Evolutionary conservation across 192 early-diverging fungal species (phyloP).

Genomic region (Coemansia sp.): DNA sequence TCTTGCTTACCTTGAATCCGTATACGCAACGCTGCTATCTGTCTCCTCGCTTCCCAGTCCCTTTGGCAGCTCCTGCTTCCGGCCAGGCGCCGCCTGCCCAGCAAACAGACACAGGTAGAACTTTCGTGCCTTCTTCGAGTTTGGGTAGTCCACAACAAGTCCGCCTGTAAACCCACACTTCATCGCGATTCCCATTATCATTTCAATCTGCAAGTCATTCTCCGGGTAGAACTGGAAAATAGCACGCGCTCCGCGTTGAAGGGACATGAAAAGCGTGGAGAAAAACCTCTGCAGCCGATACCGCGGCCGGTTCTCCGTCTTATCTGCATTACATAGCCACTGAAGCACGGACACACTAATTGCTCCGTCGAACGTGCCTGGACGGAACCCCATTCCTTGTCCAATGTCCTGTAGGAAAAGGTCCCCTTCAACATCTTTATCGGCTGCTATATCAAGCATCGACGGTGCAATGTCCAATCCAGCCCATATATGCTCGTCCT

Average conservation of each 20-base stretch:
- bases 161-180: constrained; percentile 96
- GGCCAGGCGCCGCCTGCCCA: constrained; percentile 63
- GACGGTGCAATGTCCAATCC: constrained; percentile 93
- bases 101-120: constrained; percentile 97
- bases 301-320: constrained; percentile 81
- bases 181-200: constrained; percentile 87
- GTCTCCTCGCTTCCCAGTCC: constrained; percentile 34
- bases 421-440: constrained; percentile 92
- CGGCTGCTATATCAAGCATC: constrained; percentile 94
- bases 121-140: constrained; percentile 95
- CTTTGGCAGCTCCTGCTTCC: constrained; percentile 43
- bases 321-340: constrained; percentile 99
- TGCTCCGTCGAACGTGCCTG: constrained; percentile 95
- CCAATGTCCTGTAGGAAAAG: constrained; percentile 95
- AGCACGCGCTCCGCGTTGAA: constrained; percentile 86
- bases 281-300: constrained; percentile 88
- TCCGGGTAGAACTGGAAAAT: constrained; percentile 99
- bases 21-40: constrained; percentile 33
- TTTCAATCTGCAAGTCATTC: constrained; percentile 90
- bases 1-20: constrained; percentile 33
- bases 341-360: constrained; percentile 96
- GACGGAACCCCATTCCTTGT: constrained; percentile 90
- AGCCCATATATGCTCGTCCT: constrained; percentile 96
- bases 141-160: constrained; percentile 94
- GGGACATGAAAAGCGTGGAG: constrained; percentile 85